Percentiles rank a stretch among this genome's conserved stretches.
Evolutionary conservation across 352 stramenopile genomes (phyloP).

Genomic region (Pythium oligandrum): DNA sequence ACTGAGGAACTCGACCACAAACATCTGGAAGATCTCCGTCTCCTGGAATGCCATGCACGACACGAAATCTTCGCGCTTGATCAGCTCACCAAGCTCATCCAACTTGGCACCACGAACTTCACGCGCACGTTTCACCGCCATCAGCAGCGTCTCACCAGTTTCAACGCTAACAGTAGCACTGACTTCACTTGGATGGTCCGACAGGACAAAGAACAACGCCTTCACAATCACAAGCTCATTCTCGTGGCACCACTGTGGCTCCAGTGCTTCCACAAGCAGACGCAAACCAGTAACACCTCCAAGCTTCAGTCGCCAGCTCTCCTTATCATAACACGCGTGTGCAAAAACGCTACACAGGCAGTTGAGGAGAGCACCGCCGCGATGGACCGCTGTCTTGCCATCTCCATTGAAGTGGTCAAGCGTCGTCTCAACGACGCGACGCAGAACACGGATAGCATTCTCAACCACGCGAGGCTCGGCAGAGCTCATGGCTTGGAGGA

Average conservation of each 20-base stretch:
- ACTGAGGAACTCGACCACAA: constrained; percentile 85
- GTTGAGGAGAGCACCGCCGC: constrained; percentile 66
- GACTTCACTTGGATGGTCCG: constrained; percentile 81
- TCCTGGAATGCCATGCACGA: constrained; percentile 78
- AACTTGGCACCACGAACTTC: constrained; percentile 33
- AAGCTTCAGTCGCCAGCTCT: constrained; percentile 79
- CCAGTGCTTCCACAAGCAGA: constrained; percentile 60
- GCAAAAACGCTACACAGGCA: constrained; percentile 75
- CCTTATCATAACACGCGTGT: constrained; percentile 85
- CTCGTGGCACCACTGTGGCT: constrained; percentile 77
- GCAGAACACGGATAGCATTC: constrained; percentile 38
- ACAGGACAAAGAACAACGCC: constrained; percentile 84
- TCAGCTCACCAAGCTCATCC: constrained; percentile 23
- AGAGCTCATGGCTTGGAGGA: constrained; percentile 65
- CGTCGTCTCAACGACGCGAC: constrained; percentile 49
- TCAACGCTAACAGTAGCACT: constrained; percentile 71
- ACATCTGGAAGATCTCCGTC: constrained; percentile 82
- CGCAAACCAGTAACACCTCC: constrained; percentile 67
- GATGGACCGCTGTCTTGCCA: neutral
- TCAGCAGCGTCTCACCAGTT: constrained; percentile 56
- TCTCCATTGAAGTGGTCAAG: constrained; percentile 19
- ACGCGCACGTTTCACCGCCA: constrained; percentile 56
- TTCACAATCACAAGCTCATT: constrained; percentile 85
- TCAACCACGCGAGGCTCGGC: constrained; percentile 55
- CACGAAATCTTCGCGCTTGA: constrained; percentile 55